Conservation (phyloP, 2,329 filamentous ascomycete species). For the Pseudogymnoascus sp. region DNA sequence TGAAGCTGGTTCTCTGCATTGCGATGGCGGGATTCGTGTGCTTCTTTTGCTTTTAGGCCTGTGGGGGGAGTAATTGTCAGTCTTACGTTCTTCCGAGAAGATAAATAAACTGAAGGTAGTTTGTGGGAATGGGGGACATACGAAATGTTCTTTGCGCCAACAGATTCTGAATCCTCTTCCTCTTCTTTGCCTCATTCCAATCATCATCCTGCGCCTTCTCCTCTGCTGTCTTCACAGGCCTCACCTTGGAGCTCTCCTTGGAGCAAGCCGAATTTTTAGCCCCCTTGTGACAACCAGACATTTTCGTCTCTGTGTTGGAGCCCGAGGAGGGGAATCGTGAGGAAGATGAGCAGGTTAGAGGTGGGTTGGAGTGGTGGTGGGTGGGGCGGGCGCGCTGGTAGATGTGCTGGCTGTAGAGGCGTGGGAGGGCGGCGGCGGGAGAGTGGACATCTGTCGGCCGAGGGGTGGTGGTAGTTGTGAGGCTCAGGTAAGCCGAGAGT, state of each 20-base stretch:
- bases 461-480: background rate
- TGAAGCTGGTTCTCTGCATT: conserved; percentile 54
- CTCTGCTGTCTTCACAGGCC: conserved; percentile 1
- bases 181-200: conserved; percentile 64
- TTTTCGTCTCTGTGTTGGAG: background rate
- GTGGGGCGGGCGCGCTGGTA: background rate
- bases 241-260: background rate
- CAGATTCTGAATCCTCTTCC: conserved; percentile 66
- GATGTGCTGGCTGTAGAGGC: no score
- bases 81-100: background rate
- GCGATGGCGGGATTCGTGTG: conserved; percentile 56
- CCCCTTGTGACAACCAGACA: background rate
- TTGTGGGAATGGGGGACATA: conserved; percentile 35
- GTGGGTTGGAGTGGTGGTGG: background rate
- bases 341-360: background rate
- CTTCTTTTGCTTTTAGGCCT: conserved; percentile 64
- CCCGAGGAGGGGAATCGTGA: background rate
- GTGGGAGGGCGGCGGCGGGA: background rate
- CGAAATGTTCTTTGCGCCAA: conserved; percentile 69
- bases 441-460: background rate
- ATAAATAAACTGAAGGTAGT: background rate
- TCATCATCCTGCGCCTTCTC: conserved; percentile 38
- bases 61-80: background rate
- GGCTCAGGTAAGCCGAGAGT: background rate
- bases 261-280: background rate